These are phyloP conservation scores for Epichloe scottii DNA, from an alignment of 2,329 filamentous ascomycete species.

Conservation along the genomic window DNA sequence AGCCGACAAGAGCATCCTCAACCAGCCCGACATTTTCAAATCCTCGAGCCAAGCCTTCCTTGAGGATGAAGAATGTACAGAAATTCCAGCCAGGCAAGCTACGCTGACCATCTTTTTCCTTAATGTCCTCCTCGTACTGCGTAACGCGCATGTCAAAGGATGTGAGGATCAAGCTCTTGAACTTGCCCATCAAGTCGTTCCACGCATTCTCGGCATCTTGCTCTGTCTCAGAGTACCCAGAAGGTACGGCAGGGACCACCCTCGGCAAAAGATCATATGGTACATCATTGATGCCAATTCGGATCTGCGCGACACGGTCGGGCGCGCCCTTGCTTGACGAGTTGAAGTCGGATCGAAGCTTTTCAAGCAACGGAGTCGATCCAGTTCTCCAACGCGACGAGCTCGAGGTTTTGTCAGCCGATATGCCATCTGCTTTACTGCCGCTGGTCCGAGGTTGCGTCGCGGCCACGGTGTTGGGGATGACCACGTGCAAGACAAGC, in stretches of 20 bases:
- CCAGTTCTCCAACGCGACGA: constrained; percentile 67
- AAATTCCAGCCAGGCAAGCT: constrained; percentile 95
- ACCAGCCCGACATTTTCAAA: constrained; percentile 95
- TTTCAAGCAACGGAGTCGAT: constrained; percentile 76
- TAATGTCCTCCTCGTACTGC: constrained; percentile 95
- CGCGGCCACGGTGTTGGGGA: constrained; percentile 72
- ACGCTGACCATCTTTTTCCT: constrained; percentile 81
- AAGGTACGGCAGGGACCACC: constrained; percentile 49
- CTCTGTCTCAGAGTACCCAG: constrained; percentile 55
- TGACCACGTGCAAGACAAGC: constrained; percentile 83
- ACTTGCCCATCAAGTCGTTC: constrained; percentile 70
- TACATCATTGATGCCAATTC: constrained; percentile 59
- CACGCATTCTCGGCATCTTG: constrained; percentile 74
- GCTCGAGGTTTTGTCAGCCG: constrained; percentile 53
- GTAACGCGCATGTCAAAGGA: constrained; percentile 85
- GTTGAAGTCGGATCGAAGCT: constrained; percentile 83
- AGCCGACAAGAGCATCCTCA: constrained; percentile 87
- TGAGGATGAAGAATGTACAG: constrained; percentile 96
- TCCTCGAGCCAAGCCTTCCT: constrained; percentile 83
- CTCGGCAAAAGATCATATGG: constrained; percentile 52
- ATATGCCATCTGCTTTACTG: constrained; percentile 39
- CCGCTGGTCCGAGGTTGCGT: constrained; percentile 56
- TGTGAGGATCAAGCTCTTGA: constrained; percentile 74
- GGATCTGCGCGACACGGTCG: constrained; percentile 76
- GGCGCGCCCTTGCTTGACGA: constrained; percentile 52